These are phyloP conservation scores for Anacardium occidentale DNA, from an alignment of 345 rosid species.

Conservation along the genomic window DNA sequence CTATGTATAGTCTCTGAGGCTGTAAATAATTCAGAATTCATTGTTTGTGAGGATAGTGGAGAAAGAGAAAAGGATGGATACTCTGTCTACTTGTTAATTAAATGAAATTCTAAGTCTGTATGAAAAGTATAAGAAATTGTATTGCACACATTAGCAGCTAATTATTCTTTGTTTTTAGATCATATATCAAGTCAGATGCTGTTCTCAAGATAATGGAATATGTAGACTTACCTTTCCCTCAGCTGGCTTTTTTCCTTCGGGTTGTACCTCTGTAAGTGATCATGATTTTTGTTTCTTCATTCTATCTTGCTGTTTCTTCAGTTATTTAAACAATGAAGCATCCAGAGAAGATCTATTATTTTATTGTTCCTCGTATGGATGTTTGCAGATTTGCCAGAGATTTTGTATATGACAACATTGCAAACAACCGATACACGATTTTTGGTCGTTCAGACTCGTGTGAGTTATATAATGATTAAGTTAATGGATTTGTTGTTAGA, in stretches of 20 bases:
- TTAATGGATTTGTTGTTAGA: not conserved
- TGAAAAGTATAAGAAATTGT: not conserved
- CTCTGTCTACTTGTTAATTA: not conserved
- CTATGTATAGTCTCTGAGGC: not conserved
- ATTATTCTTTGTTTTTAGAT: conserved; percentile 44
- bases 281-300: not conserved
- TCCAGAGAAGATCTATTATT: not conserved
- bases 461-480: conserved; percentile 49
- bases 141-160: not conserved
- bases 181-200: conserved; percentile 81
- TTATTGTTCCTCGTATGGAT: not conserved
- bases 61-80: not conserved
- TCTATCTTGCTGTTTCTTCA: not conserved
- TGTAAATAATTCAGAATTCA: not conserved
- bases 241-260: conserved; percentile 66
- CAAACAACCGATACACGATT: conserved; percentile 67
- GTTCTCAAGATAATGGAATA: conserved; percentile 85
- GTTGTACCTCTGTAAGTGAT: conserved; percentile 67
- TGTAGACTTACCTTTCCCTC: conserved; percentile 82
- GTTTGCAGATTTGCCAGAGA: conserved; percentile 67
- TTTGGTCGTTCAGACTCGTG: conserved; percentile 88
- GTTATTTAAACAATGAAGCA: conserved; percentile 8
- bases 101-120: not conserved
- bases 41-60: too few relatives aligned
- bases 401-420: conserved; percentile 67